These are phyloP conservation scores for Dryas integrifolia DNA, from an alignment of 331 rosid genomes.

Conservation along the genomic window DNA sequence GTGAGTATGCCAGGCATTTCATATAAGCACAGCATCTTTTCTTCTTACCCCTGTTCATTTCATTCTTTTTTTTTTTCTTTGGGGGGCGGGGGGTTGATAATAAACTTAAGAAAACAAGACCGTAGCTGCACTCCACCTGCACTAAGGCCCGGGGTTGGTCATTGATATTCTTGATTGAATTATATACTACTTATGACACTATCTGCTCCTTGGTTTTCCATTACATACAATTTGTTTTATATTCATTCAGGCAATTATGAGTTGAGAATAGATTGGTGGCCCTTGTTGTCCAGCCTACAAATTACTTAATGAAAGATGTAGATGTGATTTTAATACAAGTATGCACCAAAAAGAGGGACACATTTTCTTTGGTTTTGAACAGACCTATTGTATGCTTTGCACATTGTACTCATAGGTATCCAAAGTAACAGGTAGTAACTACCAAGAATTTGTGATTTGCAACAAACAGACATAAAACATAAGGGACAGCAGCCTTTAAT, in stretches of 20 bases:
- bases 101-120: not conserved
- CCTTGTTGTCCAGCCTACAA: not conserved
- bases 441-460: not conserved
- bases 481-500: not conserved
- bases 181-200: not conserved
- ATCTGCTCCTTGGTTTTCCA: not conserved
- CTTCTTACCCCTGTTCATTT: not conserved
- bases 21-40: not conserved
- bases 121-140: not conserved
- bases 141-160: not conserved
- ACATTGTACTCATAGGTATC: not conserved
- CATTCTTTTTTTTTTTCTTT: not conserved
- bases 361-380: not conserved
- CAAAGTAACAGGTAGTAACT: no score
- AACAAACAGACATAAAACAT: not conserved
- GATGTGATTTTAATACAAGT: not conserved
- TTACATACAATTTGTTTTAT: not conserved
- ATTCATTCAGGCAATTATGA: not conserved
- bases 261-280: not conserved
- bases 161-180: not conserved
- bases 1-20: slow-evolving; percentile 43
- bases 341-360: not conserved
- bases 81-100: not conserved
- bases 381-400: not conserved
- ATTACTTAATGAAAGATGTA: not conserved